Base-by-base conservation (phyloP, 2,329 filamentous ascomycete species). In the Grosmannia clavigera region DNA sequence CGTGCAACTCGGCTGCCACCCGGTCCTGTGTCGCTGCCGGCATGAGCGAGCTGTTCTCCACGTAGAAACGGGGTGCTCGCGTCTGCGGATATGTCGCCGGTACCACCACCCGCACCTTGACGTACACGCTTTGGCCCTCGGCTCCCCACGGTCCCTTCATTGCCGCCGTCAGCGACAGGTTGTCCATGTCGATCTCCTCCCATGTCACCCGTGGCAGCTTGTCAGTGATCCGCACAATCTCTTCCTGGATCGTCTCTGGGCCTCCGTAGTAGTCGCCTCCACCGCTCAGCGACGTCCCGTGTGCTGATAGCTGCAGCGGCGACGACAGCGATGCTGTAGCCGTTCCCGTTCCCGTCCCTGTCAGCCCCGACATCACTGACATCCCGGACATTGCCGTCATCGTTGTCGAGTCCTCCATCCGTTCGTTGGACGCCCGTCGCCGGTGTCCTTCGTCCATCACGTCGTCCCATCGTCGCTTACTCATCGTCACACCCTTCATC, bases 401-500 rank as follows among this genome's bases (percentile, higher is more conserved):
- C 31, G 53, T 55, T 19, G 29, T 43, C 48, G 64, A 63, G 31
- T 64, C 62, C n/a, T 50, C 53, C 60, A 58, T 51, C 10, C 52
- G 55, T 38, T 61, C 60, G 35, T 51, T 59, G 25, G 64, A 65
- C 16, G 61, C 62, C 25, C 61, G 63, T 35, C 64, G 62, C 2
- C 46, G 52, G 5, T 46, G 54, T 1, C 60, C 31, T n/a, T 29
- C 31, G 14, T 56, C 33, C 38, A 12, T 25, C 35, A 33, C 7
- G 14, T n/a, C 29, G 12, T 22, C 33, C 33, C 55, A 56, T 6
- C 57, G 48, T 22, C 48, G 48, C 33, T 80, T 83, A 56, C 77
- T 83, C 74, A 85, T 83, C 38, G 79, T 84, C 61, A 87, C 83
- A 5, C 84, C 83, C 67, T 82, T 85, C 81, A 87, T 86, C 84